Base-by-base conservation (phyloP, 1,284 basidiomycete genomes). In the Polyporus tsugae region DNA sequence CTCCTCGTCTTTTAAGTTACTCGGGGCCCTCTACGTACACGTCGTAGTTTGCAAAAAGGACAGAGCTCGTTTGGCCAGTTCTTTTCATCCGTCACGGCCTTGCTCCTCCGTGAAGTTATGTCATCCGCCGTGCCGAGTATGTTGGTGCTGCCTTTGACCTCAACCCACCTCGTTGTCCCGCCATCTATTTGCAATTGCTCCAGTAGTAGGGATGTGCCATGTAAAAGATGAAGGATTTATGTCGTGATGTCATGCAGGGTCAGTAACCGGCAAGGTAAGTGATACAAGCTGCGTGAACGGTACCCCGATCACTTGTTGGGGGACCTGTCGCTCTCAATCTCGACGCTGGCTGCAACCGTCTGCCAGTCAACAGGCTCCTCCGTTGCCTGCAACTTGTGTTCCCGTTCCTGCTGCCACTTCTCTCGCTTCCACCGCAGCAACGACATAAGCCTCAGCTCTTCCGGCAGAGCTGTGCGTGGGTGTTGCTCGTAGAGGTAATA, bases 401-500 rank as follows among this genome's bases (percentile, higher is more conserved):
- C 75, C 52, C 72, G 75, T 65, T 79, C 79, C 61, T 62, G 70
- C 61, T 73, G 75, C 72, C 71, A 72, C 67, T 71, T 75, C 25
- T 66, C 69, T 65, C 67, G 70, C 60, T 77, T 95, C 94, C 95
- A 96, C 29, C 76, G 80, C 19, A 91, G 68, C 44, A 97, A 86
- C 59, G 87, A 83, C 7, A 78, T 70, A 29, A 97, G 81, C 41
- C 86, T 88, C 72, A 94, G 85, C 9, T 91, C 89, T n/a, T 85
- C 82, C 1, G 87, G 82, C 17, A 91, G 85, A 11, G 88, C 90
- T 2, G 91, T 93, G 62, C 95, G 89, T 6, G 95, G 95, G 79
- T 96, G 91, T 49, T 85, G 92, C 79, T 96, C 95, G 80, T 93
- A 88, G 29, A 97, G 87, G 78, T 94, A 90, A 79, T 91, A 96